Evolutionary conservation across 169 alveolate species (phyloP), one percentile per base, ranked within the genome.

Genomic region (Plasmodium knowlesi): DNA sequence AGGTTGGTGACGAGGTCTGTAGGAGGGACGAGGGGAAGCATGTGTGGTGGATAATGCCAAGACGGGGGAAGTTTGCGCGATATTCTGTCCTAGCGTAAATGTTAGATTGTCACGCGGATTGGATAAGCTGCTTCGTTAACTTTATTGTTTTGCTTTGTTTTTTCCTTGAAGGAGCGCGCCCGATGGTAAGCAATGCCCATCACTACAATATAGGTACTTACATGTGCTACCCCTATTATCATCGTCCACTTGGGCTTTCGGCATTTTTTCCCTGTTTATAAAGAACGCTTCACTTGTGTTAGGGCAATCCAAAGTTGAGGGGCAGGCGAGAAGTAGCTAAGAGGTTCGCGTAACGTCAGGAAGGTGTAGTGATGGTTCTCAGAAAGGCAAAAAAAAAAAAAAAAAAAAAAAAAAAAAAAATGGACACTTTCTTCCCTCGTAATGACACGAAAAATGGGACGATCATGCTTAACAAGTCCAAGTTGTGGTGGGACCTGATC

Each of bases 1-100:
- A 89, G 78, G 32, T 89, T 89, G 8, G 16, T 79, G 10, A 89
- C 94, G 46, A 54, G 82, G 70, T 78, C 94, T 89, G 82, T 30
- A 50, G 70, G 80, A 74, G 72, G 30, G 16, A 25, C 78, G 46
- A 57, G 41, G 28, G 74, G 53, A 82, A 50, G 8, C 61, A 30
- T 39, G 84, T 39, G 28, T 19, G 84, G n/a, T 19, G 67, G 32
- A 34, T 61, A 61, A n/a, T n/a, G 34, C 16, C 10, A 28, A 2
- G 74, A 61, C 34, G 14, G 74, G 32, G 32, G 2, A 34, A 25
- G 74, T 61, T 61, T 61, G 14, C 32, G 14, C 32, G 54, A 43
- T 43, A n/a, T 10, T 43, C 4, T 43, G 54, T 43, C n/a, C 54
- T 12, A 43, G 54, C 54, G 9, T 9, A 43, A n/a, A n/a, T 3